Percentiles rank a stretch among this genome's conserved stretches.
These are phyloP conservation scores for Dryas drummondii DNA, from an alignment of 306 rosid species.

Conservation along the genomic window DNA sequence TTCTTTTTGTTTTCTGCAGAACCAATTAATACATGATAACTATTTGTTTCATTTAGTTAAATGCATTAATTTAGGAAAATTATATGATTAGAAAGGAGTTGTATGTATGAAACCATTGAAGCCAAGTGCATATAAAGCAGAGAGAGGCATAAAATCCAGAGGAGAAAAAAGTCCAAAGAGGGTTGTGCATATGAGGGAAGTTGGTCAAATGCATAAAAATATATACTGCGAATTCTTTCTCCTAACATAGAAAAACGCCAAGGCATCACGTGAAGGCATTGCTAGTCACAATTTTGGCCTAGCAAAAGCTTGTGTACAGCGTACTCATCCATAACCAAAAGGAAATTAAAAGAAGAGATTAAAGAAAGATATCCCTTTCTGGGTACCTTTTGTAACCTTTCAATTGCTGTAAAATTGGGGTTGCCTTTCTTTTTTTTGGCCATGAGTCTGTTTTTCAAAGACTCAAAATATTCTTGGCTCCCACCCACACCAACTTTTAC, in stretches of 20 bases:
- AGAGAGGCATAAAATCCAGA: neutral
- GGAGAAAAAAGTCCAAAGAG: neutral
- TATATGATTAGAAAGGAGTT: neutral
- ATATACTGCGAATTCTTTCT: constrained; percentile 21
- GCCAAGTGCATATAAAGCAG: neutral
- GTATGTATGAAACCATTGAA: neutral
- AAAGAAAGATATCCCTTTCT: constrained; percentile 20
- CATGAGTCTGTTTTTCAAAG: constrained; percentile 22
- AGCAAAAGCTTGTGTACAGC: constrained; percentile 32
- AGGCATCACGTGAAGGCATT: constrained; percentile 59
- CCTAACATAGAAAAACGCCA: constrained; percentile 37
- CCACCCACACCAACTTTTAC: constrained; percentile 14
- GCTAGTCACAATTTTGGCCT: constrained; percentile 48
- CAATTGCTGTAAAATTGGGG: constrained; percentile 30
- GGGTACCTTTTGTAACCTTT: constrained; percentile 17
- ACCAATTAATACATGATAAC: neutral
- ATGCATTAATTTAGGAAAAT: neutral
- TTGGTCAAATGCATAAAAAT: constrained; percentile 35
- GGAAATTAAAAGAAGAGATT: constrained; percentile 22
- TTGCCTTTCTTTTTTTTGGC: too few relatives aligned
- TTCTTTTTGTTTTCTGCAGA: neutral
- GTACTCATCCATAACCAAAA: constrained; percentile 28
- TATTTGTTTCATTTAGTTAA: too few relatives aligned
- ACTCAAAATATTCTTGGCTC: constrained; percentile 16
- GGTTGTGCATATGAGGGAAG: constrained; percentile 19